phyloP scores from a whole-genome alignment of 352 stramenopile genomes.

The Phytophthora kernoviae region DNA sequence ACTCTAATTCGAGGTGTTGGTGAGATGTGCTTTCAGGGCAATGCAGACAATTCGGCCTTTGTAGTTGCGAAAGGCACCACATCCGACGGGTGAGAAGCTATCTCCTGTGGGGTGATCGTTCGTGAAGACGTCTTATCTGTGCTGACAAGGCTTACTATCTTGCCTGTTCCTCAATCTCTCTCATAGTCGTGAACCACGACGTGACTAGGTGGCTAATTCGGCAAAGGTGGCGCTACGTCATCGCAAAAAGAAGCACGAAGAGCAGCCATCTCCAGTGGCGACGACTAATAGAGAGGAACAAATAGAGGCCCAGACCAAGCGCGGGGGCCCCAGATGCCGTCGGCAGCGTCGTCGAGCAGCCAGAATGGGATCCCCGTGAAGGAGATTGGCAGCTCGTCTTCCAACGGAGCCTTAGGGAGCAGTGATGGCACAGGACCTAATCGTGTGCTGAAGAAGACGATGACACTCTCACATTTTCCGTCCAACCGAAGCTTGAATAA shows the following conservation, averaged over 20 bases:
- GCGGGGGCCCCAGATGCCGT: conserved; percentile 35
- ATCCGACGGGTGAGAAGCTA: background rate
- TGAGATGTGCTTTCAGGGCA: conserved; percentile 22
- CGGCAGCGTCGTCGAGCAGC: conserved; percentile 31
- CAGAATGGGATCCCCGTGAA: conserved; percentile 36
- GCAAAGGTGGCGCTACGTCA: conserved; percentile 50
- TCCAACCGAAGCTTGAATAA: conserved; percentile 66
- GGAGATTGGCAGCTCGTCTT: conserved; percentile 16
- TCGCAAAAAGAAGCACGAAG: conserved; percentile 45
- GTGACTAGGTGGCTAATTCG: conserved; percentile 9
- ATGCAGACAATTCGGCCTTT: conserved; percentile 30
- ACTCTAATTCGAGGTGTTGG: conserved; percentile 39
- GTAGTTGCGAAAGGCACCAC: conserved; percentile 22
- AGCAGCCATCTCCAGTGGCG: conserved; percentile 38
- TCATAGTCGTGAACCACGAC: conserved; percentile 9
- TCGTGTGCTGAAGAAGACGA: conserved; percentile 32
- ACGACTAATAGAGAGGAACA: conserved; percentile 35
- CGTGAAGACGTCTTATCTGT: background rate
- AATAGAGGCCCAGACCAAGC: conserved; percentile 22
- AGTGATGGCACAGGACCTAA: conserved; percentile 33
- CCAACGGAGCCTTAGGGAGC: conserved; percentile 8
- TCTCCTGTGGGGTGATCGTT: background rate
- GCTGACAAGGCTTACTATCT: background rate
- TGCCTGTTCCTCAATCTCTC: background rate
- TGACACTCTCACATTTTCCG: conserved; percentile 44